Base-by-base conservation (phyloP, 768 basidiomycete species). In the Pleurotus pulmonarius region DNA sequence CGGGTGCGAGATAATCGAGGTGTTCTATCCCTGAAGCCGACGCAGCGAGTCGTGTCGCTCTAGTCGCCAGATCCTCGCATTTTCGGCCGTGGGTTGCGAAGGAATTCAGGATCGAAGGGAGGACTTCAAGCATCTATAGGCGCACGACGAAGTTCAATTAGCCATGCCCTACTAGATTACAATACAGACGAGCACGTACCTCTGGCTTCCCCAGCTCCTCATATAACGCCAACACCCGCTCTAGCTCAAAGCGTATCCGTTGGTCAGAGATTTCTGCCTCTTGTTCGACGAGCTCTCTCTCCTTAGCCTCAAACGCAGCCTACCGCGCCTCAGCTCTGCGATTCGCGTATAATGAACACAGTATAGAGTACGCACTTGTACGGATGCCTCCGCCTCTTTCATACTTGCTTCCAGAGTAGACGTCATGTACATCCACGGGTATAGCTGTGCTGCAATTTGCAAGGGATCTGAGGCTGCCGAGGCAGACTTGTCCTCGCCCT, bases 401-500 rank as follows among this genome's bases (percentile, higher is more conserved):
- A 83, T 79, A 55, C 75, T 78, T 2, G 78, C 78, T 13, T 83
- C 80, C 29, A 86, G 68, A 1, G 78, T 79, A 9, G 81, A 77
- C 4, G 75, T 74, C 83, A 87, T 86, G 60, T 79, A 81, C 25
- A 78, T 56, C 85, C 84, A 86, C 58, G 84, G 78, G 58, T 83
- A 81, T 15, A 74, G 65, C 56, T 83, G 81, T 11, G 82, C 80
- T 1, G 78, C 80, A 4, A 79, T 63, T 60, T 82, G 77, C 11
- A 82, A 64, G 12, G 76, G 60, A 55, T 80, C 76, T 20, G 71
- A 63, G 4, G 49, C n/a, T 12, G n/a, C 5, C 34, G 39, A 12
- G 20, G 29, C 1, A 8, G 9, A 4, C 29, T 34, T 34, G 29
- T 34, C 29, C 1, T 34, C 29, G 9, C 29, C 9, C 3, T 34